Evolutionary conservation across 169 alveolate genomes (phyloP), one percentile per base, ranked within the genome.

Genomic region (Cryptosporidium andersoni): DNA sequence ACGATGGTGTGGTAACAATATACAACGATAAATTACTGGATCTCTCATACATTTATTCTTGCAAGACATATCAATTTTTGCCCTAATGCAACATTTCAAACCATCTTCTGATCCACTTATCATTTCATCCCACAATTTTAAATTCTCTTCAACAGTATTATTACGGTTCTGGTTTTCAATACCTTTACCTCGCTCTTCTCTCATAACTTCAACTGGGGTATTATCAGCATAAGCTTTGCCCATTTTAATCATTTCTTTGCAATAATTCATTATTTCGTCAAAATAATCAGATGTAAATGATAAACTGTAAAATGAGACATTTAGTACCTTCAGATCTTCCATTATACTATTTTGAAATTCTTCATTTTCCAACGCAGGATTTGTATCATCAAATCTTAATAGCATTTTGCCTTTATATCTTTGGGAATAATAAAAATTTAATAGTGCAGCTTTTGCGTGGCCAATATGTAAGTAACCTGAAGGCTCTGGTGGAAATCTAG

Each of bases 401-500:
- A 97, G 88, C 97, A 98, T 93, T 85, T 94, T 92, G 12, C 99
- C 99, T 37, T 94, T 89, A 90, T 97, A 97, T 90, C 93, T 93
- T 81, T 95, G 91, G 16, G 99, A 98, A 81, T 95, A 98, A 90
- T 96, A 97, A 81, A 92, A 94, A 92, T 96, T 97, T 51, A 98
- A 90, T 89, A 97, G 89, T 39, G 99, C 99, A 2, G 99, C 99
- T 89, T 98, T 97, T 3, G 98, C 97, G 80, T 98, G 99, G 7
- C 99, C 99, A 65, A 98, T 96, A 80, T 98, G 99, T 65, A 98
- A 92, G 89, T 96, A 98, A 37, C 99, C 99, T 43, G 98, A 95
- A 36, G 99, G 99, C 89, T 98, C 99, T 16, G 99, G 99, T 5
- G 99, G 99, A 90, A 98, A 98, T 65, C 99, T 92, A n/a, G 99